phyloP scores from a whole-genome alignment of 139 green algal species.

The Chlorella vulgaris region DNA sequence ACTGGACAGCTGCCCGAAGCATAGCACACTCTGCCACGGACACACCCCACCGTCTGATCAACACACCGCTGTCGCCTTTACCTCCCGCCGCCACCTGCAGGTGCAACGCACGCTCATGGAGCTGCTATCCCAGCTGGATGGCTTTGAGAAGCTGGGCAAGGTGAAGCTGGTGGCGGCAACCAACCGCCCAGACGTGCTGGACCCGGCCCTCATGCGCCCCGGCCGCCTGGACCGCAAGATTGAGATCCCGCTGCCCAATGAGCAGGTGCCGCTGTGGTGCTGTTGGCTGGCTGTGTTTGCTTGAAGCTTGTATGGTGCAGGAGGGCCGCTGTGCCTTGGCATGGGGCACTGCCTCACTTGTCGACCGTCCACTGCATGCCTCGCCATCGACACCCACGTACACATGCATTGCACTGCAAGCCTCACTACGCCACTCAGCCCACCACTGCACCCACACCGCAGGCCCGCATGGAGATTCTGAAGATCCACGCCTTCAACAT shows the following conservation, averaged over 20 bases:
- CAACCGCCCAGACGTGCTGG: slow-evolving; percentile 96
- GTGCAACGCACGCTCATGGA: slow-evolving; percentile 99
- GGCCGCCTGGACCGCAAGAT: slow-evolving; percentile 98
- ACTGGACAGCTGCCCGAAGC: too few species aligned
- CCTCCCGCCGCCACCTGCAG: not conserved
- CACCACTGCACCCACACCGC: not conserved
- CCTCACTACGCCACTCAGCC: not conserved
- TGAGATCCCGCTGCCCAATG: slow-evolving; percentile 99
- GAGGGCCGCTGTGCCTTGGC: not conserved
- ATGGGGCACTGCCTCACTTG: not conserved
- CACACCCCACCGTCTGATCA: too few species aligned
- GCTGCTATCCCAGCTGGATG: slow-evolving; percentile 98
- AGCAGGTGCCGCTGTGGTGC: slow-evolving; percentile 69
- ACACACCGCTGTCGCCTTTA: not conserved
- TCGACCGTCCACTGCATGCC: not conserved
- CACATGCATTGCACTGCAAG: not conserved
- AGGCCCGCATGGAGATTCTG: slow-evolving; percentile 95
- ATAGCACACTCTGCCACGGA: too few species aligned
- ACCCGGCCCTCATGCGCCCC: slow-evolving; percentile 96
- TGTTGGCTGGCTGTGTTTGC: too few species aligned
- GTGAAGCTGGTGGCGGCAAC: slow-evolving; percentile 97
- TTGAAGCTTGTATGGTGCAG: too few species aligned
- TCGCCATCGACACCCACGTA: not conserved
- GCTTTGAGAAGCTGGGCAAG: slow-evolving; percentile 97
- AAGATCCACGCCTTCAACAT: slow-evolving; percentile 97